Conservation (phyloP, 768 basidiomycete species). For the Hirschioporus abietinus region DNA sequence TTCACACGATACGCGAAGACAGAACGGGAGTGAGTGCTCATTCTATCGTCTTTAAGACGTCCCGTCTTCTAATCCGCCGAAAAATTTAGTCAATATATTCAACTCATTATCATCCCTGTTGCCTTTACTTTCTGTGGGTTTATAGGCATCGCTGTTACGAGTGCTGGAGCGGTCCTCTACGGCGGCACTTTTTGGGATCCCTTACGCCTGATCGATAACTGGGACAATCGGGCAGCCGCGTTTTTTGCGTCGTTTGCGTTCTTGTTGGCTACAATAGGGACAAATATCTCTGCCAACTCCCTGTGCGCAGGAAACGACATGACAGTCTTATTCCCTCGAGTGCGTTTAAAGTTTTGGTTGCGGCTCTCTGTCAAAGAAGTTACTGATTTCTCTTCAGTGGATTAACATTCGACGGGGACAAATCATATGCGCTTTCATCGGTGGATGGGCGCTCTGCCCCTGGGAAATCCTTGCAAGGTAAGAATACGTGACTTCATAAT, state of each 20-base stretch:
- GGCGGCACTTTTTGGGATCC: conserved; percentile 71
- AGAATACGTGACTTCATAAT: conserved; percentile 17
- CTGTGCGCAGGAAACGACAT: conserved; percentile 79
- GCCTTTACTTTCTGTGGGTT: conserved; percentile 76
- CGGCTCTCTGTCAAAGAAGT: background rate
- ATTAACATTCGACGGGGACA: conserved; percentile 81
- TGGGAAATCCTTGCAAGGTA: conserved; percentile 73
- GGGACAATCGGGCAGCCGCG: conserved; percentile 81
- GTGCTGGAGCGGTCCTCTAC: conserved; percentile 68
- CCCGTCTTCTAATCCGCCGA: too few species aligned
- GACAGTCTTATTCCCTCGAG: conserved; percentile 64
- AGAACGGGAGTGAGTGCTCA: conserved; percentile 46
- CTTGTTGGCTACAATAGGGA: conserved; percentile 44
- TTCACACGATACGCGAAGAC: conserved; percentile 82
- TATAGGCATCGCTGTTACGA: conserved; percentile 76
- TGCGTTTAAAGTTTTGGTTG: background rate
- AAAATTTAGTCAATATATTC: conserved; percentile 69
- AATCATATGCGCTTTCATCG: conserved; percentile 71
- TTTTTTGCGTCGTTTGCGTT: conserved; percentile 82
- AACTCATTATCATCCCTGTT: conserved; percentile 69
- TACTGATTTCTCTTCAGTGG: conserved; percentile 26
- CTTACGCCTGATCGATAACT: conserved; percentile 64
- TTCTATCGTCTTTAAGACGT: background rate
- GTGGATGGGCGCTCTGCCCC: conserved; percentile 81
- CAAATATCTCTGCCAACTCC: conserved; percentile 73